Percentiles rank a stretch among this genome's conserved stretches.
These are phyloP conservation scores for Carpinus viminea DNA, from an alignment of 306 rosid genomes.

Conservation along the genomic window DNA sequence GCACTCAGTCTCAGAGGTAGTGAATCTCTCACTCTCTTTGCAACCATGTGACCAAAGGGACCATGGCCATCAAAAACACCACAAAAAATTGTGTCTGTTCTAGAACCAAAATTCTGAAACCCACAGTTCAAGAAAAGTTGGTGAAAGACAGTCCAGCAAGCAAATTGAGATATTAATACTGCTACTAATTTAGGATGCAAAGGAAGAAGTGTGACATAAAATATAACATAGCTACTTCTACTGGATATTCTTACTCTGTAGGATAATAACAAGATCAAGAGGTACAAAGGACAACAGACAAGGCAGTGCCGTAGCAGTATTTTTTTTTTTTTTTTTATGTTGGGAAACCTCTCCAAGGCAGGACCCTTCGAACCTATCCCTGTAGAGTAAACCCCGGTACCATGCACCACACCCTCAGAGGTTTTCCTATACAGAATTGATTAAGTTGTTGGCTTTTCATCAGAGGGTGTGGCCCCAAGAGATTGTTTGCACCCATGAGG, in stretches of 20 bases:
- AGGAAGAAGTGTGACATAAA: neutral
- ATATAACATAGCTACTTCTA: neutral
- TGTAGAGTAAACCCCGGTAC: no score
- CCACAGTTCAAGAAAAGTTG: constrained; percentile 20
- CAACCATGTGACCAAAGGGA: constrained; percentile 97
- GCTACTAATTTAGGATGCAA: neutral
- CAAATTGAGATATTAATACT: neutral
- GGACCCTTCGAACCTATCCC: no score
- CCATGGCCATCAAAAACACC: constrained; percentile 99
- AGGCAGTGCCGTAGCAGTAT: neutral
- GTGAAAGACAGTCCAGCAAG: constrained; percentile 19
- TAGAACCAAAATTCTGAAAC: constrained; percentile 82
- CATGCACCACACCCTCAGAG: no score
- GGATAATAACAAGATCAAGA: neutral
- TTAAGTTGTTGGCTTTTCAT: no score
- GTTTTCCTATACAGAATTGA: no score
- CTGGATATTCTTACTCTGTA: neutral
- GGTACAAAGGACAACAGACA: neutral
- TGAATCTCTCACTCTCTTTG: constrained; percentile 95
- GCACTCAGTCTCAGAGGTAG: constrained; percentile 89
- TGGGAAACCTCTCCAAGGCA: no score
- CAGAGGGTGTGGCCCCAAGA: no score
- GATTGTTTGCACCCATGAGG: no score
- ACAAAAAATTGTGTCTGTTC: constrained; percentile 80
- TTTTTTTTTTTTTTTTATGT: no score